Conservation (phyloP, 257 asterid species). For the Fraxinus cuspidata region DNA sequence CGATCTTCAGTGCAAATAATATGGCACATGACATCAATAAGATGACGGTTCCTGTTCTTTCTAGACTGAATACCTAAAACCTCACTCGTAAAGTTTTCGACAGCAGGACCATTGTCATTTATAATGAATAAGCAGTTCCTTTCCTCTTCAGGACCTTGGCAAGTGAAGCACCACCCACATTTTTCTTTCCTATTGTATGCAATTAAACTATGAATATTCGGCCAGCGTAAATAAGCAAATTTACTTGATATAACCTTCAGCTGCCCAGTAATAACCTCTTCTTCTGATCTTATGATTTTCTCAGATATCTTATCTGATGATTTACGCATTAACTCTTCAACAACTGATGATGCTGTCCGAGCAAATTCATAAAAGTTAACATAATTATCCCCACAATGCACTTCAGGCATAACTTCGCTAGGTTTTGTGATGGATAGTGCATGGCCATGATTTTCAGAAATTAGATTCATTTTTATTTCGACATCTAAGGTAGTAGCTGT, state of each 20-base stretch:
- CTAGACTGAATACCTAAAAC: slow-evolving; percentile 48
- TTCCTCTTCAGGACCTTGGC: slow-evolving; percentile 68
- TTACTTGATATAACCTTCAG: slow-evolving; percentile 67
- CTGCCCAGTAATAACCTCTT: slow-evolving; percentile 65
- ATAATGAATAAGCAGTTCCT: slow-evolving; percentile 65
- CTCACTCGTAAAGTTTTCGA: slow-evolving; percentile 58
- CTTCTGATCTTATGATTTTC: slow-evolving; percentile 50
- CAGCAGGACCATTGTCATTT: slow-evolving; percentile 51
- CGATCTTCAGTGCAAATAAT: slow-evolving; percentile 71
- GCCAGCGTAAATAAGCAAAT: slow-evolving; percentile 63
- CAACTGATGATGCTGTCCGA: slow-evolving; percentile 56
- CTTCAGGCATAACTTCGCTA: slow-evolving; percentile 29
- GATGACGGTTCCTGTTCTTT: slow-evolving; percentile 59
- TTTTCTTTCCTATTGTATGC: slow-evolving; percentile 59
- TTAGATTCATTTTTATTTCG: slow-evolving; percentile 33
- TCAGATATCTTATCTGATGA: slow-evolving; percentile 51
- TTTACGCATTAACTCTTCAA: slow-evolving; percentile 54
- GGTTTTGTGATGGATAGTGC: slow-evolving; percentile 23
- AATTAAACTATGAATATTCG: slow-evolving; percentile 44
- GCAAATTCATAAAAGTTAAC: slow-evolving; percentile 74
- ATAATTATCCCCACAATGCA: slow-evolving; percentile 40
- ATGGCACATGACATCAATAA: slow-evolving; percentile 72
- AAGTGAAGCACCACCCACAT: slow-evolving; percentile 94
- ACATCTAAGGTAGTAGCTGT: slow-evolving; percentile 26
- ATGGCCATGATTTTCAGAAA: slow-evolving; percentile 29